phyloP scores from a whole-genome alignment of 305 asterid genomes.

The Striga hermonthica region DNA sequence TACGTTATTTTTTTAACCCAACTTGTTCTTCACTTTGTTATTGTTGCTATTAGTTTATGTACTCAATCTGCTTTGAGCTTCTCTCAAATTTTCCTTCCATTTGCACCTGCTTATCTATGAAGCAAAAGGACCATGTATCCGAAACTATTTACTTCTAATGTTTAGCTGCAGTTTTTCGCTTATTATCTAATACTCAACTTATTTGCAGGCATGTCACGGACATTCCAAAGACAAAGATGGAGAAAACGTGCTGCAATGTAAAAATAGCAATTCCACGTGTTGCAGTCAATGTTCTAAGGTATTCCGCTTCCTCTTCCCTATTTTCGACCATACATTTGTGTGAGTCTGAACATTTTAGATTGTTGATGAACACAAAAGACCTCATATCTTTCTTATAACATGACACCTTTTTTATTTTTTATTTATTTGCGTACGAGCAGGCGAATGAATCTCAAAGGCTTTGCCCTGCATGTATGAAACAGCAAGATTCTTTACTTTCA shows the following conservation, averaged over 20 bases:
- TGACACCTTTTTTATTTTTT: not conserved
- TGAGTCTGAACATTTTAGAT: no score
- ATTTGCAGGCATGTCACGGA: constrained; percentile 31
- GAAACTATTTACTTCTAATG: constrained; percentile 9
- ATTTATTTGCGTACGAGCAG: constrained; percentile 37
- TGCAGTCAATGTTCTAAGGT: constrained; percentile 31
- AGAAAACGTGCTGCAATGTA: constrained; percentile 27
- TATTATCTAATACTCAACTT: constrained; percentile 14
- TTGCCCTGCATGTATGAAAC: constrained; percentile 31
- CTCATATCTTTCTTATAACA: no score
- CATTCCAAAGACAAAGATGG: constrained; percentile 23
- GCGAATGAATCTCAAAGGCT: constrained; percentile 33
- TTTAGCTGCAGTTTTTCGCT: constrained; percentile 10
- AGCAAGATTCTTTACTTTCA: constrained; percentile 26
- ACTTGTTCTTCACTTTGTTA: no score
- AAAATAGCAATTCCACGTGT: constrained; percentile 22
- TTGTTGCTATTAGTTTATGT: not conserved
- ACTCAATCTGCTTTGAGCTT: not conserved
- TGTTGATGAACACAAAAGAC: no score
- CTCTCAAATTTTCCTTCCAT: constrained; percentile 8
- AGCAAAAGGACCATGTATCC: not conserved
- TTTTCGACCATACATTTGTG: not conserved
- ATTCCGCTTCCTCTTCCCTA: constrained; percentile 3
- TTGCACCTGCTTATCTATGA: constrained; percentile 4
- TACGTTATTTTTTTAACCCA: no score